Evolutionary conservation across 495 filamentous ascomycete genomes (phyloP), one percentile per base, ranked within the genome.

Genomic region (Amphirosellinia nigrospora): DNA sequence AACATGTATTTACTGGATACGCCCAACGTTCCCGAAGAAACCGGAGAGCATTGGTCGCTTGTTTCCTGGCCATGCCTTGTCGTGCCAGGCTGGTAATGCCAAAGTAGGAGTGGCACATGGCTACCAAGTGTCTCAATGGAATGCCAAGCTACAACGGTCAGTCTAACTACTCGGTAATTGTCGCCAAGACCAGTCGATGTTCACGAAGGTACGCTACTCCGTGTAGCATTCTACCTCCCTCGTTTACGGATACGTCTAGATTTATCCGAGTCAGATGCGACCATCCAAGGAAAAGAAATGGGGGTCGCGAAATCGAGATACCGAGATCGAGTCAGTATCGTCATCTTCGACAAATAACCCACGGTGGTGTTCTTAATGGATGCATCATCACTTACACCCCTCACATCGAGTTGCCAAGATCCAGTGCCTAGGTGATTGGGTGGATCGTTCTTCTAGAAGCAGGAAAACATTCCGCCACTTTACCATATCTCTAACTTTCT

Each of bases 131-230:
- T 50, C 61, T 28, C 43, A 4, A n/a, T 23, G 43, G 15, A 26
- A 32, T 46, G 63, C 63, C 63, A 65, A 65, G 63, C 32, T 13
- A 48, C 11, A 30, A 50, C 41, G 28, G 26, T 5, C 11, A 45
- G 39, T 64, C 39, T 50, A 50, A 64, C 41, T 64, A 50, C 61
- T 64, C 61, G 41, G 61, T 64, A 64, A 64, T 64, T 50, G 43
- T 32, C 45, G 63, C 63, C 63, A 65, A 65, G 63, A 28, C 46
- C 21, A 52, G 63, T 53, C 45, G 28, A 65, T 28, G 16, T 23
- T 65, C 45, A 15, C 46, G 63, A 65, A 46, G 30, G 32, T 32
- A 39, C 9, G 39, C 41, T 46, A 21, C 43, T 36, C 34, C 58
- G 36, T n/a, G 43, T 10, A 64, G 28, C 41, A 58, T 39, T 26